Conservation (phyloP, 1,284 basidiomycete genomes). For the Fomes fomentarius region DNA sequence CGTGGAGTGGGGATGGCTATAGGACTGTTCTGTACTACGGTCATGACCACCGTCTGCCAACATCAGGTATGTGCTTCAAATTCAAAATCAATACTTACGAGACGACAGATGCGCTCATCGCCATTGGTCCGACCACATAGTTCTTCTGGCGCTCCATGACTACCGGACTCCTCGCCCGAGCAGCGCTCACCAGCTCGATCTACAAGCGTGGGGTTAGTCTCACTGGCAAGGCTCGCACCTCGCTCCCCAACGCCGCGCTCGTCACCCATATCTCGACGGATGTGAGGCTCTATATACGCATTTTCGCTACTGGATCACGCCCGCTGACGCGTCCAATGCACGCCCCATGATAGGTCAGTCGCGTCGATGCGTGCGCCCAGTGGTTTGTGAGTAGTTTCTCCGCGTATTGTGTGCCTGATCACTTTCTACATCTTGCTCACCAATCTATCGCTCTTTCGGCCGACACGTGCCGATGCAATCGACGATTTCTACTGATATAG, state of each 20-base stretch:
- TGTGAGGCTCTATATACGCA: slow-evolving; percentile 39
- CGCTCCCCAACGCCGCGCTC: slow-evolving; percentile 68
- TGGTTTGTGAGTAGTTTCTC: slow-evolving; percentile 61
- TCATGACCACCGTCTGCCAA: slow-evolving; percentile 59
- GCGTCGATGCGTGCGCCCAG: slow-evolving; percentile 60
- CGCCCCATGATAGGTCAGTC: slow-evolving; percentile 46
- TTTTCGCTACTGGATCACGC: not conserved
- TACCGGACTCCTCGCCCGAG: slow-evolving; percentile 70
- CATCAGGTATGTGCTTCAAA: slow-evolving; percentile 52
- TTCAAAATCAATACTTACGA: not conserved
- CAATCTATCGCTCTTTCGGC: not conserved
- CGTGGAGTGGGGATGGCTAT: slow-evolving; percentile 73
- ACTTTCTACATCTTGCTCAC: too few species aligned
- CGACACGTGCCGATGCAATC: not conserved
- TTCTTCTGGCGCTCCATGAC: slow-evolving; percentile 82
- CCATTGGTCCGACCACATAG: slow-evolving; percentile 33
- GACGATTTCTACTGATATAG: slow-evolving; percentile 5
- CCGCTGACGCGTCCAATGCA: slow-evolving; percentile 3
- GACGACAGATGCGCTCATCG: too few species aligned
- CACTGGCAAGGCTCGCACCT: slow-evolving; percentile 66
- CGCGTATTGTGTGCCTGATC: not conserved
- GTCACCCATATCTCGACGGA: slow-evolving; percentile 79
- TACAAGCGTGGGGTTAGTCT: slow-evolving; percentile 75
- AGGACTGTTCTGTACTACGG: slow-evolving; percentile 67
- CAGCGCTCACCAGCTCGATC: slow-evolving; percentile 74